Evolutionary conservation across 768 basidiomycete genomes (phyloP), one percentile per base, ranked within the genome.

Genomic region (Boletus sp.): DNA sequence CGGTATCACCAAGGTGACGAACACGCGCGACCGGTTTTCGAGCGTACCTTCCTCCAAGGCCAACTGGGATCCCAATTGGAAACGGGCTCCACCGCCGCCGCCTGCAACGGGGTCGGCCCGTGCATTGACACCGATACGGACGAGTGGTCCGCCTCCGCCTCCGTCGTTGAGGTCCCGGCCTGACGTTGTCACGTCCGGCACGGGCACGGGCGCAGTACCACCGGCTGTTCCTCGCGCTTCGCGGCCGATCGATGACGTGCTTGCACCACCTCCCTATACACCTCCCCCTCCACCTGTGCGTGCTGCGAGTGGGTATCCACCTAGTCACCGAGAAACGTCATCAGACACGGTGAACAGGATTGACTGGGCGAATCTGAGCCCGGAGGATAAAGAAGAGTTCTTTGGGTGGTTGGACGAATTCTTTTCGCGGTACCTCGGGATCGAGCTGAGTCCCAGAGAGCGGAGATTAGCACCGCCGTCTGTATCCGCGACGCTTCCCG

Each of bases 351-450:
- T 30, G 38, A 38, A 60, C 15, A 62, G 55, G 38, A 80, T 91
- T 30, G 83, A 89, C 64, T 92, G 89, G 89, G 68, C 76, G 6
- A 83, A 87, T 66, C 74, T 92, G 44, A 80, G 82, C 2, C 63
- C 66, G 21, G 77, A 84, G 64, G 88, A 92, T 63, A 91, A 89
- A 64, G 72, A 81, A 30, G 80, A 74, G 25, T 87, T 92, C 64
- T 92, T 91, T 68, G 70, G 71, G 55, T 91, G 89, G 88, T 74
- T 92, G 21, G 89, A 92, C 65, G 89, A 90, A 62, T 91, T 85
- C 71, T 92, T 92, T 62, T 77, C 80, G 15, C 75, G 77, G 33
- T 73, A 72, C 46, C 67, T 76, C 21, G 60, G 67, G 23, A 66
- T 70, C 25, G 56, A 59, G 47, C 21, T 72, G 35, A 37, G 61